Base-by-base conservation (phyloP, 768 basidiomycete species). In the Russula brevipes region DNA sequence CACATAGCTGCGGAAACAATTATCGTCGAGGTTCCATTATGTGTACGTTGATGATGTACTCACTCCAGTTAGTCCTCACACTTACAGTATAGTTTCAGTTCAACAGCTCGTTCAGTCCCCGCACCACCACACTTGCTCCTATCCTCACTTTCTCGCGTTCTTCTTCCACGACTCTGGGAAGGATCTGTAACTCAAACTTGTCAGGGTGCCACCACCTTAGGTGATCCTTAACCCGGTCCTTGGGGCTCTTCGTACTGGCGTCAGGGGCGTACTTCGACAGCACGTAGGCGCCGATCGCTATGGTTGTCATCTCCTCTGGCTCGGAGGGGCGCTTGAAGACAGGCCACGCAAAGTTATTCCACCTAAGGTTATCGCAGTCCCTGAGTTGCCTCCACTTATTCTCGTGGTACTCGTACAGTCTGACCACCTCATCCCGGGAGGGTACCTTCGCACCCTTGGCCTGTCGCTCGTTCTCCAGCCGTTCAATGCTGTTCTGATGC, bases 181-280 rank as follows among this genome's bases (percentile, higher is more conserved):
- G 72, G 57, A 82, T 74, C 72, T 86, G 85, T 41, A 83, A 83
- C 67, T 91, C 86, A 70, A 92, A 91, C 39, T 87, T 83, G 74
- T 92, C 90, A 5, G 89, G 89, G 73, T 92, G 89, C 89, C 89
- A 92, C 66, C 80, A 76, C 73, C 82, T 81, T 68, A 92, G 80
- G 57, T 85, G 82, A 63, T 91, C 89, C 76, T 85, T 88, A 66
- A 90, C 78, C 14, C 88, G 83, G 68, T 91, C 89, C 75, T 87
- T 88, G 54, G 78, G 69, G 52, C 76, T 75, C 73, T 80, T 83
- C 54, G 77, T 67, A 69, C 78, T 81, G 36, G 85, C 83, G 60
- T 77, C 77, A 1, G 85, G 82, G 65, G 83, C 80, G 61, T 81
- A 72, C 11, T 81, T 76, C 16, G 84, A 85, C 60, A 82, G 75